Percentiles rank a stretch among this genome's conserved stretches.
These are phyloP conservation scores for Zygotorulaspora sp. DNA, from an alignment of 805 yeast species.

Conservation along the genomic window DNA sequence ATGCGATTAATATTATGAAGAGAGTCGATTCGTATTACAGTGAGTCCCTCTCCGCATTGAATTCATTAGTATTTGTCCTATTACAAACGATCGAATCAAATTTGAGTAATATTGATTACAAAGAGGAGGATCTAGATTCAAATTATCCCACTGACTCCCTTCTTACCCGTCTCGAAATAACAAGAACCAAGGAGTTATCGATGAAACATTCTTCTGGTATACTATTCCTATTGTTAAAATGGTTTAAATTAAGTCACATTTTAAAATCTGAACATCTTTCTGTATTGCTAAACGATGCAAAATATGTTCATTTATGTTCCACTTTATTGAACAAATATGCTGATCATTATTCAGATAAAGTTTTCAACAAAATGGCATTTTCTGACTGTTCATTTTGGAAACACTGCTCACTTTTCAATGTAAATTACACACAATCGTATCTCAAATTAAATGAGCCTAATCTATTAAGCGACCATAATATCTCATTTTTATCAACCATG, in stretches of 20 bases:
- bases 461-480: conserved; percentile 7
- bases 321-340: conserved; percentile 27
- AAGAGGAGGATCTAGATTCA: conserved; percentile 12
- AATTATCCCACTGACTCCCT: conserved; percentile 13
- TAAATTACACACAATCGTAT: conserved; percentile 7
- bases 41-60: conserved; percentile 48
- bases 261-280: conserved; percentile 73
- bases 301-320: conserved; percentile 38
- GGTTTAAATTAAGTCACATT: conserved; percentile 78
- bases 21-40: conserved; percentile 60
- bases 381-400: conserved; percentile 30
- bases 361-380: conserved; percentile 25
- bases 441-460: neutral
- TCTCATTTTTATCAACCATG: conserved; percentile 17
- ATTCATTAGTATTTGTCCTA: conserved; percentile 60
- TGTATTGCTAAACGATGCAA: conserved; percentile 69
- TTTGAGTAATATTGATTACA: conserved; percentile 30
- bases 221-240: conserved; percentile 50
- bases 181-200: conserved; percentile 58
- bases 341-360: conserved; percentile 31
- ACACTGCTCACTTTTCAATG: conserved; percentile 22
- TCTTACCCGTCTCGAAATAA: conserved; percentile 44
- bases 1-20: conserved; percentile 36
- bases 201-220: conserved; percentile 56
- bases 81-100: conserved; percentile 59